These are phyloP conservation scores for Lecanosticta acicola DNA, from an alignment of 2,329 filamentous ascomycete genomes.

Conservation along the genomic window DNA sequence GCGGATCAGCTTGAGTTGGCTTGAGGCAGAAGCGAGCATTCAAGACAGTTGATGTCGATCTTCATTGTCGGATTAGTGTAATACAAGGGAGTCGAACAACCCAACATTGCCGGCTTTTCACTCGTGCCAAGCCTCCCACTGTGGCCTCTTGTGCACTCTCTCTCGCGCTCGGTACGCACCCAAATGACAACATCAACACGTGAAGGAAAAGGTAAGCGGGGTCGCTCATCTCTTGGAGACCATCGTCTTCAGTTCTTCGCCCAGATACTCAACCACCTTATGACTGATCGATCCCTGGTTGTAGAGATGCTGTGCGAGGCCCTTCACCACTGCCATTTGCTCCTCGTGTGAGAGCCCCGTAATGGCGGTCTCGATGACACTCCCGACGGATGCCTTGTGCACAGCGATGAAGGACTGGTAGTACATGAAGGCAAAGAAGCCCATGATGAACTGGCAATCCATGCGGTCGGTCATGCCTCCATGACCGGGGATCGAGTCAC, in stretches of 20 bases:
- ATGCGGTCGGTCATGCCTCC: constrained; percentile 98
- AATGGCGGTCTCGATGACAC: constrained; percentile 85
- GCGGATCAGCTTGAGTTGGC: too few species aligned
- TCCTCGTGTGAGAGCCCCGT: constrained; percentile 82
- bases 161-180: neutral
- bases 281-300: constrained; percentile 56
- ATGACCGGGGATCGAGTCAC: constrained; percentile 94
- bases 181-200: neutral
- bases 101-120: neutral
- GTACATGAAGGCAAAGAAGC: constrained; percentile 96
- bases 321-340: constrained; percentile 71
- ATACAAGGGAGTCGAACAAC: neutral
- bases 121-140: neutral
- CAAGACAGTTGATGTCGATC: neutral
- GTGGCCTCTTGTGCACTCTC: neutral
- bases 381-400: constrained; percentile 77
- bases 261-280: constrained; percentile 42
- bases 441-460: constrained; percentile 99
- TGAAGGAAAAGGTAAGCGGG: too few species aligned
- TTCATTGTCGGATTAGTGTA: neutral
- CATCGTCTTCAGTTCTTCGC: constrained; percentile 23
- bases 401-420: constrained; percentile 91
- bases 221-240: constrained; percentile 14
- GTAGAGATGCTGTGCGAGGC: constrained; percentile 57
- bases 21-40: neutral